These are phyloP conservation scores for Colletotrichum tamarilloi DNA, from an alignment of 2,329 filamentous ascomycete genomes.

Conservation along the genomic window DNA sequence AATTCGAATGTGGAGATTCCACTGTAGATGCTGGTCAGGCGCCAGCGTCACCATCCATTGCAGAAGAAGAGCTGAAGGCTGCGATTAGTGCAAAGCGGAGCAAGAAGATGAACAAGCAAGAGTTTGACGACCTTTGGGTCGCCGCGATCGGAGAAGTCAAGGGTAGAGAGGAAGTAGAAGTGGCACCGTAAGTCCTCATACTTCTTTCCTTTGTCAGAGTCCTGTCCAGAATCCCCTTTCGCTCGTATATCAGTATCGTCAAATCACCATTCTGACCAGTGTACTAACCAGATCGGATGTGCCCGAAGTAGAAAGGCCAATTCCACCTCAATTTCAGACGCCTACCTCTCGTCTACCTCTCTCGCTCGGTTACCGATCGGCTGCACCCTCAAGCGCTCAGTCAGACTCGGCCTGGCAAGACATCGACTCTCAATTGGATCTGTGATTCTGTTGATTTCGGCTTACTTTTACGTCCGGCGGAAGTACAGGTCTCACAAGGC, in stretches of 20 bases:
- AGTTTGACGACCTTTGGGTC: conserved; percentile 91
- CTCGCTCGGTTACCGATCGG: conserved; percentile 90
- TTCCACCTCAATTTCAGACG: conserved; percentile 70
- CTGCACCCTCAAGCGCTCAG: conserved; percentile 82
- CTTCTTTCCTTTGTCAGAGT: conserved; percentile 15
- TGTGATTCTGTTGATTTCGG: conserved; percentile 62
- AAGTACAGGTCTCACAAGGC: conserved; percentile 71
- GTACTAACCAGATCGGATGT: conserved; percentile 88
- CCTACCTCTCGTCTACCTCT: conserved; percentile 83
- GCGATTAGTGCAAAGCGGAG: conserved; percentile 80
- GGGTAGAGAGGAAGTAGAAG: conserved; percentile 69
- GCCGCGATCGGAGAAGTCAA: conserved; percentile 80
- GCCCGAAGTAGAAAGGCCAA: conserved; percentile 77
- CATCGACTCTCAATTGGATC: conserved; percentile 86
- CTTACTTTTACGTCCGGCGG: conserved; percentile 71
- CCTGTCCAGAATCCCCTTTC: conserved; percentile 3
- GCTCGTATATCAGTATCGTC: conserved; percentile 20
- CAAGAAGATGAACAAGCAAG: conserved; percentile 84
- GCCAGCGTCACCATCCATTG: conserved; percentile 67
- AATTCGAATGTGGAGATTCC: conserved; percentile 88
- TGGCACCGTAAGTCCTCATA: conserved; percentile 64
- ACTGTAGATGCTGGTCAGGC: conserved; percentile 69
- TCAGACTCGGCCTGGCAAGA: conserved; percentile 85
- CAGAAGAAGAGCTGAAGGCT: conserved; percentile 81
- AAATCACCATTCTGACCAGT: conserved; percentile 61